phyloP scores from a whole-genome alignment of 2,329 filamentous ascomycete genomes.

The Fusarium metavorans region DNA sequence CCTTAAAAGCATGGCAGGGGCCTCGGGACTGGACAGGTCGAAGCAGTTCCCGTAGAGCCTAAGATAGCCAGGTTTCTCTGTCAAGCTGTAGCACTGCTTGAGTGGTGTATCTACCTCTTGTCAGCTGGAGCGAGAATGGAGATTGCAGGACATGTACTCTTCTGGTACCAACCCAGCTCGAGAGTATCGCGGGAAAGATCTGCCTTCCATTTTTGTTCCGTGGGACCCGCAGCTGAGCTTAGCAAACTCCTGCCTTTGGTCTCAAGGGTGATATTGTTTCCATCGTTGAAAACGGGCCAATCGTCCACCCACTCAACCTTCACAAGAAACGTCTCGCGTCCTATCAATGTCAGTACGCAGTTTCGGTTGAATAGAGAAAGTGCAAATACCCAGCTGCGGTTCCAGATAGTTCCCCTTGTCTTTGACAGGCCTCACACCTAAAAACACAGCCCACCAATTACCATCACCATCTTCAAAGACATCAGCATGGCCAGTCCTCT shows the following conservation, averaged over 20 bases:
- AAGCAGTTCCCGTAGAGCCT: slow-evolving; percentile 66
- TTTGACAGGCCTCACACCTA: slow-evolving; percentile 36
- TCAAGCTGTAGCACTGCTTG: slow-evolving; percentile 57
- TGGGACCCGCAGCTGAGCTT: not conserved
- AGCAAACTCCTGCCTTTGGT: slow-evolving; percentile 28
- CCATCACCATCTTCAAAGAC: slow-evolving; percentile 40
- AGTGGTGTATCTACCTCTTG: slow-evolving; percentile 32
- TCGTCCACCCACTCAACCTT: slow-evolving; percentile 41
- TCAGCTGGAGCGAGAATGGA: not conserved
- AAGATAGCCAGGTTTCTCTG: slow-evolving; percentile 56
- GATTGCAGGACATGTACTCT: slow-evolving; percentile 11
- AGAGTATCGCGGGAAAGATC: slow-evolving; percentile 25
- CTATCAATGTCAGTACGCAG: slow-evolving; percentile 19
- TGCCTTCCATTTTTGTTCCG: slow-evolving; percentile 20
- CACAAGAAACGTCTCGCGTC: slow-evolving; percentile 42
- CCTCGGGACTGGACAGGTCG: slow-evolving; percentile 61
- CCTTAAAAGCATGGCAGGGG: slow-evolving; percentile 64
- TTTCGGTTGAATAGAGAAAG: rapidly evolving
- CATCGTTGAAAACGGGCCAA: slow-evolving; percentile 43
- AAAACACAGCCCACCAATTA: slow-evolving; percentile 40
- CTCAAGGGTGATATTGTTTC: slow-evolving; percentile 38
- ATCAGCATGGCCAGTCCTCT: slow-evolving; percentile 51
- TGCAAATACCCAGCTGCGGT: slow-evolving; percentile 36
- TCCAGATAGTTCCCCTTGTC: slow-evolving; percentile 26
- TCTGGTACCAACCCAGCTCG: slow-evolving; percentile 45